Base-by-base conservation (phyloP, 2,329 filamentous ascomycete genomes). In the Fusarium siculi region DNA sequence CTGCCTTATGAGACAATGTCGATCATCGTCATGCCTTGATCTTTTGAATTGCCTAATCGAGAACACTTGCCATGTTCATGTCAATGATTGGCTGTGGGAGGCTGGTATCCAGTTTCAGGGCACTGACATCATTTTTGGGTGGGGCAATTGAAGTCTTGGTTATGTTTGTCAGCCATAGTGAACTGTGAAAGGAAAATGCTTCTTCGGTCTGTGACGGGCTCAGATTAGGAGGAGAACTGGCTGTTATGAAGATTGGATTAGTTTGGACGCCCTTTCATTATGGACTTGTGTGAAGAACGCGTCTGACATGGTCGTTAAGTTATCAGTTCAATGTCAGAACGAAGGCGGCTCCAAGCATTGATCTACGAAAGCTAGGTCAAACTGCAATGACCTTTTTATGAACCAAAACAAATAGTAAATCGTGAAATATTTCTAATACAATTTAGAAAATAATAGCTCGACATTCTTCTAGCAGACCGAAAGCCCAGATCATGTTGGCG, bases 31-130 rank as follows among this genome's bases (percentile, higher is more conserved):
- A 19, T 55, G 19, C 36, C 36, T 30, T 42, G 52, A 42, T 55
- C 36, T 15, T 23, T 42, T 55, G 52, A 42, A 42, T 55, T 55
- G 52, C 52, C 25, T 32, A 23, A 55, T n/a, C 0, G 25, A 23
- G 52, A 42, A 55, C 15, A 10, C 21, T 7, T 7, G 10, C 1
- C 8, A 2, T 10, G 0, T 7, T 6, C 8, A 6, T 2, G 25
- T 4, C 4, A 4, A 3, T 42, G 52, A 42, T 55, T 55, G 36
- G 52, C 4, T 42, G 14, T 30, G 9, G 2, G 19, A 5, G 2
- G n/a, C 9, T n/a, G 7, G 2, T 4, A 7, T 30, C 36, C 52
- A 23, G 23, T 30, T 14, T 30, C 23, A 18, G 5, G 15, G 36
- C 25, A 54, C 21, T 43, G 37, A 55, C 25, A 42, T 55, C 25